Base-by-base conservation (phyloP, 805 yeast genomes). In the Komagataella populi region DNA sequence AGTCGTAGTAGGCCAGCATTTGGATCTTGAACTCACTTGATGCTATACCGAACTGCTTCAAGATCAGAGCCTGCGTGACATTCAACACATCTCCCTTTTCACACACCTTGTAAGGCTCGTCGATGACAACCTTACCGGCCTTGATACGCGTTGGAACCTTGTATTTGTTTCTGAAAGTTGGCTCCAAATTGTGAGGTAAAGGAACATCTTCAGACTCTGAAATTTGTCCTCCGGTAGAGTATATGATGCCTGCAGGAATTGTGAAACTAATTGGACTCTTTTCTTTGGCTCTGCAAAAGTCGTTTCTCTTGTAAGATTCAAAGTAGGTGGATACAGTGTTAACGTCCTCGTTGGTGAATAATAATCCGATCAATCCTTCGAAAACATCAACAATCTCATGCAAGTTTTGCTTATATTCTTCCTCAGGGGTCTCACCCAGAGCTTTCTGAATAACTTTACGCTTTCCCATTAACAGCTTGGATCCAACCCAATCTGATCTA, bases 21-120 rank as follows among this genome's bases (percentile, higher is more conserved):
- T 80, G 76, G 50, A 93, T 95, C 67, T 82, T 87, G 70, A 91
- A 93, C 63, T 87, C 89, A 47, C 96, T 77, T 52, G 89, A 88
- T 10, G 97, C 97, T 53, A 95, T 80, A 62, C 99, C 99, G 67
- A 93, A 95, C 59, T 87, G 93, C 70, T 93, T 93, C 66, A 93
- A 75, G 52, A 93, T 80, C 58, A 93, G 77, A 22, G 97, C 95
- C 70, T 93, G 95, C 61, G 85, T 84, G 49, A 90, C 93, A 67
- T 88, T 95, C 55, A 95, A 74, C 23, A 75, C 72, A 53, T 89
- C 87, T 46, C 95, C 96, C 59, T 83, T 71, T 51, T 72, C 73
- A 69, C 96, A 87, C 44, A 95, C 96, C 48, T 74, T 75, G 68
- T 78, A 87, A 45, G 93, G 93, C 57, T 80, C 80, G 18, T 78